Evolutionary conservation across 257 asterid genomes (phyloP).

Genomic region (Coffea eugenioides): DNA sequence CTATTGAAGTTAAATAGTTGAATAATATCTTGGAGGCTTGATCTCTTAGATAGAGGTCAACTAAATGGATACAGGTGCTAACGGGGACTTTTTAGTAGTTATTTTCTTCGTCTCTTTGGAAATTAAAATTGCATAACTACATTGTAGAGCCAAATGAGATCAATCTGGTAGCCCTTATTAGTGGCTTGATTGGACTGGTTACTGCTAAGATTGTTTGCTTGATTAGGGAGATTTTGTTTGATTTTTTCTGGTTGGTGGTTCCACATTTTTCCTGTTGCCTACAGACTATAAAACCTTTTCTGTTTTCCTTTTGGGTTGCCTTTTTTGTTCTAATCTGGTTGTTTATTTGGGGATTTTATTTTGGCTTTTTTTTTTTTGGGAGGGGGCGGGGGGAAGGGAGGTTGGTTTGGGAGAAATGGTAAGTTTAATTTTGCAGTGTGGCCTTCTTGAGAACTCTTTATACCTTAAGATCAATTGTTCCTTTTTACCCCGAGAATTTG

Average conservation of each 20-base stretch:
- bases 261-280: conserved; percentile 9
- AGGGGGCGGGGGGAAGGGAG: neutral
- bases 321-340: neutral
- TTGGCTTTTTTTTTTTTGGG: too few relatives aligned
- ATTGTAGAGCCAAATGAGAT: neutral
- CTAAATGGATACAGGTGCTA: neutral
- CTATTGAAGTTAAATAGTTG: neutral
- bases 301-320: too few relatives aligned
- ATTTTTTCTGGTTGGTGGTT: neutral
- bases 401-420: neutral
- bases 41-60: neutral
- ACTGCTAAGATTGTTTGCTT: neutral
- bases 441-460: neutral
- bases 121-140: conserved; percentile 1
- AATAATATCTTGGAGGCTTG: neutral
- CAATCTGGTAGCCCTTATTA: neutral
- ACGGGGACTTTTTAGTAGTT: neutral
- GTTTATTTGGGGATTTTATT: too few relatives aligned
- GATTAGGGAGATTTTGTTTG: neutral
- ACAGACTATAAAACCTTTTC: neutral
- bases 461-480: neutral
- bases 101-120: neutral
- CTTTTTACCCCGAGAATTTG: neutral
- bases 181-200: neutral
- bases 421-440: neutral